These are phyloP conservation scores for Zizania latifolia DNA, from an alignment of 176 grass and related monocot species.

Conservation along the genomic window DNA sequence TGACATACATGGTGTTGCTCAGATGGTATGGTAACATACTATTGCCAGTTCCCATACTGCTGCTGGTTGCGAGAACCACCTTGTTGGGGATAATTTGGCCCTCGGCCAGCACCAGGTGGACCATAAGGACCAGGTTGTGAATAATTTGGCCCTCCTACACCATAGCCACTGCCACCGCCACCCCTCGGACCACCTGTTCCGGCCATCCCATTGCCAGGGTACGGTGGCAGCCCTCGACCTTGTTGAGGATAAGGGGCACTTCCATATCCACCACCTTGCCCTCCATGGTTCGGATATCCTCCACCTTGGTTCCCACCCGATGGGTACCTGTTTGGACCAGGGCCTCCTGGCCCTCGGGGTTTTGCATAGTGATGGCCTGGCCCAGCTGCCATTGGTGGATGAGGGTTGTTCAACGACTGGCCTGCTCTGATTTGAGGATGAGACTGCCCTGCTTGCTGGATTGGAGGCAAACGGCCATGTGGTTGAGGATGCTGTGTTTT, in stretches of 20 bases:
- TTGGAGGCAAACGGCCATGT: constrained; percentile 58
- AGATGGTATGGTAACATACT: constrained; percentile 19
- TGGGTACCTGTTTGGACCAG: constrained; percentile 54
- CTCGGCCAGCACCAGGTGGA: constrained; percentile 44
- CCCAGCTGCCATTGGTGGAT: constrained; percentile 48
- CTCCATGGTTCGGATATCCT: constrained; percentile 48
- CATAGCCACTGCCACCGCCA: constrained; percentile 36
- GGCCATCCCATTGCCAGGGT: constrained; percentile 41
- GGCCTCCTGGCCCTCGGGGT: constrained; percentile 45
- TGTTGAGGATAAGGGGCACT: constrained; percentile 50
- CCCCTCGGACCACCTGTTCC: constrained; percentile 41
- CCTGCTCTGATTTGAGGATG: constrained; percentile 53
- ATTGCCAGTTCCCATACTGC: constrained; percentile 51
- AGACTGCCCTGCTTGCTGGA: constrained; percentile 44
- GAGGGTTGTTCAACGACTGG: constrained; percentile 46
- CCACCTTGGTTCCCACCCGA: constrained; percentile 49
- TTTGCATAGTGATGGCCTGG: constrained; percentile 55
- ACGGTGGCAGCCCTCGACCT: constrained; percentile 44
- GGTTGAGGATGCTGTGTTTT: constrained; percentile 54
- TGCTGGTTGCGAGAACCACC: constrained; percentile 52
- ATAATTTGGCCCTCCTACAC: constrained; percentile 49
- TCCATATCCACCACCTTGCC: constrained; percentile 49
- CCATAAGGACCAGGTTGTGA: constrained; percentile 40
- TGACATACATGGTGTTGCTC: not conserved
- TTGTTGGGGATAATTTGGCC: constrained; percentile 40